These are phyloP conservation scores for Cardiospermum halicacabum DNA, from an alignment of 345 rosid species.

Conservation along the genomic window DNA sequence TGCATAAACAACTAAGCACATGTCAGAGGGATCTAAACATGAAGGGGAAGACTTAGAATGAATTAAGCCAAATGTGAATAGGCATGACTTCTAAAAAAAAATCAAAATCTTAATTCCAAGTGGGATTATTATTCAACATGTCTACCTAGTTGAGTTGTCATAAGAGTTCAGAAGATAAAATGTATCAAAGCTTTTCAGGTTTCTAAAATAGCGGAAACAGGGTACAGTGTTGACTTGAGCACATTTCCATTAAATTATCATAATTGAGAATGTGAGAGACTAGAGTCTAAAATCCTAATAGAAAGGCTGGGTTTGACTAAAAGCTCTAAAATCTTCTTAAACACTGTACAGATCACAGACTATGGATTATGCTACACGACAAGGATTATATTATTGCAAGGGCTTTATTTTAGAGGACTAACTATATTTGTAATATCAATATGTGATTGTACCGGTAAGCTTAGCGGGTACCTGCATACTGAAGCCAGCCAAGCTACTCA, in stretches of 20 bases:
- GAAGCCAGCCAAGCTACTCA: slow-evolving; percentile 2
- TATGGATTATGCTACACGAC: neutral
- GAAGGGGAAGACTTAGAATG: neutral
- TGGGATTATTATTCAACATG: neutral
- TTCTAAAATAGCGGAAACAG: neutral
- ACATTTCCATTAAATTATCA: slow-evolving; percentile 14
- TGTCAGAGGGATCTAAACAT: neutral
- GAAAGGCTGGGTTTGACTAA: neutral
- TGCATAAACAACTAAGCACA: neutral
- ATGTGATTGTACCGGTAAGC: neutral
- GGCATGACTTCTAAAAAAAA: too few relatives aligned
- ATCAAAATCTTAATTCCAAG: neutral
- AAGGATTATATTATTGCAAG: neutral
- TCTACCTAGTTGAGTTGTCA: slow-evolving; percentile 19
- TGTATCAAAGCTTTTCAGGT: neutral
- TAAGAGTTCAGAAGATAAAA: slow-evolving; percentile 11
- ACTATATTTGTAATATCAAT: neutral
- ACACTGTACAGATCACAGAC: neutral
- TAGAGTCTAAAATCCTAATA: neutral
- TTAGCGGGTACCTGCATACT: neutral
- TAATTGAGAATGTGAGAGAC: neutral
- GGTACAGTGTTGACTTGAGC: slow-evolving; percentile 6
- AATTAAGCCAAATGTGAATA: neutral
- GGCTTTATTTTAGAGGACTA: neutral
- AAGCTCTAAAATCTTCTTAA: neutral